These are phyloP conservation scores for Mycena belliarum DNA, from an alignment of 768 basidiomycete genomes.

Conservation along the genomic window DNA sequence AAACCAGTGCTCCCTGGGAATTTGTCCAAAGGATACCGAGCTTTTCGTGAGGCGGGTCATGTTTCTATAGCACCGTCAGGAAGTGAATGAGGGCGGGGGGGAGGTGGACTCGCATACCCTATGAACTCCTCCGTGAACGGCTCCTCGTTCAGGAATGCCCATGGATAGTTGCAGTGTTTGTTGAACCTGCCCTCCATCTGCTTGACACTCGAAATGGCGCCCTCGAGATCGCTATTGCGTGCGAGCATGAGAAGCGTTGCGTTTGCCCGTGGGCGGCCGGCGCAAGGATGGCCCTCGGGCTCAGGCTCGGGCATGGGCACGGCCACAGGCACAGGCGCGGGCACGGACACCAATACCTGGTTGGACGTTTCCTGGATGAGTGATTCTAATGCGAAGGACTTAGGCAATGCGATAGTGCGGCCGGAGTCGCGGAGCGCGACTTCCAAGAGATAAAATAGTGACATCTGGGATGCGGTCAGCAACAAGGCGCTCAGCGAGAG, in stretches of 20 bases:
- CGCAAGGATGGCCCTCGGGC: neutral
- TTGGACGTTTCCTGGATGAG: neutral
- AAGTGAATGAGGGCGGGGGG: no score
- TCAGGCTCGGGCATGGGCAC: neutral
- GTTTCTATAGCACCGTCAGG: slow-evolving; percentile 1
- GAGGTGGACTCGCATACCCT: no score
- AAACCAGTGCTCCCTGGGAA: slow-evolving; percentile 64
- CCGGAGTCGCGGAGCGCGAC: neutral
- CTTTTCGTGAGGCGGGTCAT: slow-evolving; percentile 7
- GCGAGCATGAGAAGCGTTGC: slow-evolving; percentile 61
- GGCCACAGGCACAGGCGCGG: no score
- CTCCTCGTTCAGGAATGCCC: slow-evolving; percentile 65
- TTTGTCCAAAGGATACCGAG: slow-evolving; percentile 45
- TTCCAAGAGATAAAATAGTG: slow-evolving; percentile 14
- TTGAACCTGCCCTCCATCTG: slow-evolving; percentile 65
- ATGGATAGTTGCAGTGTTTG: slow-evolving; percentile 58
- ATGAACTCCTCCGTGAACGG: slow-evolving; percentile 58
- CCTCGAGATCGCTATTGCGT: slow-evolving; percentile 46
- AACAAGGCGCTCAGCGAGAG: neutral
- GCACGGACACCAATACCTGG: neutral
- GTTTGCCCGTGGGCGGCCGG: slow-evolving; percentile 39
- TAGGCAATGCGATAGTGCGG: neutral
- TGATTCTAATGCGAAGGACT: neutral
- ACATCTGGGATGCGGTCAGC: slow-evolving; percentile 6
- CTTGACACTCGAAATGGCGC: slow-evolving; percentile 50